Base-by-base conservation (phyloP, 768 basidiomycete genomes). In the Rhizopogon salebrosus region DNA sequence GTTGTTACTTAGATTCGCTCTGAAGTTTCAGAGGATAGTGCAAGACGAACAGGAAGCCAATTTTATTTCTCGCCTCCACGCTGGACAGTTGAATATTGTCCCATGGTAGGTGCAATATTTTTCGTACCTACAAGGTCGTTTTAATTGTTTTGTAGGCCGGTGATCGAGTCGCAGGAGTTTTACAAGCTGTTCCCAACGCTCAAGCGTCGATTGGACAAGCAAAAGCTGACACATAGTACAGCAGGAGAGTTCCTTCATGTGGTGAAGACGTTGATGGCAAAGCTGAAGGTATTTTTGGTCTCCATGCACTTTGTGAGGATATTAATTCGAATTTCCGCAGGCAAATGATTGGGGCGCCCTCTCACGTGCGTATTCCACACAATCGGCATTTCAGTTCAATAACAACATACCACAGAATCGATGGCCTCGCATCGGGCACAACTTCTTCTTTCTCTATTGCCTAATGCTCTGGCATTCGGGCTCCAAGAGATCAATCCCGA, bases 181-280 rank as follows among this genome's bases (percentile, higher is more conserved):
- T 85, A 85, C 54, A 69, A 62, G 2, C 58, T 83, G n/a, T 83
- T 85, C 51, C 69, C 70, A 0, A 62, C 66, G 0, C 55, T 85
- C 27, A 80, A 78, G 55, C 67, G 64, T 46, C 66, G 67, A 3
- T 61, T 85, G 5, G 78, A 84, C 54, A 67, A 70, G 41, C 81
- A 83, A 53, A 53, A 58, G 3, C 51, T 76, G 1, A 80, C 82
- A 0, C 82, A 84, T 57, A 65, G 61, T 0, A 69, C 73, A 0
- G 83, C 79, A 0, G 78, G 77, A 16, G 73, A 79, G 52, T 85
- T 85, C 57, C 65, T 84, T 5, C 75, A 77, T 36, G 70, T 75
- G 3, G 67, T 85, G 60, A 85, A 85, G 62, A 80, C 80, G 0
- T 55, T 85, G 41, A 85, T 85, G 83, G 83, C 83, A 5, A 85